phyloP scores from a whole-genome alignment of 768 basidiomycete species.

The Trametes cinnabarina region DNA sequence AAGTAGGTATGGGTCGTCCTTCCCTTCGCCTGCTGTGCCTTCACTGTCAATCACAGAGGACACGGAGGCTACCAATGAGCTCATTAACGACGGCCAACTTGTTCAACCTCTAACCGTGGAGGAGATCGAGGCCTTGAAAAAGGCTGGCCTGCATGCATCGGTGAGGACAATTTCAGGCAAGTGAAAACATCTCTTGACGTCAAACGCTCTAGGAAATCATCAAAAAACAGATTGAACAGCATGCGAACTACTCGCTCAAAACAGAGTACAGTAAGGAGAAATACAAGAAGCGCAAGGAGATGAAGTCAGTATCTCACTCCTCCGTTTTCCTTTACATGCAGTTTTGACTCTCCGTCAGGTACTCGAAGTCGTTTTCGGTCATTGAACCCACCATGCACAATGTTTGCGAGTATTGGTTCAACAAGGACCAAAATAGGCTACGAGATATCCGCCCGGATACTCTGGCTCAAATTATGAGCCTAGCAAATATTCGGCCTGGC shows the following conservation, averaged over 20 bases:
- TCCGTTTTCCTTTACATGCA: not conserved
- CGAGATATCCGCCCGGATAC: constrained; percentile 85
- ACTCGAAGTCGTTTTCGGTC: constrained; percentile 81
- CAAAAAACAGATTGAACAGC: constrained; percentile 88
- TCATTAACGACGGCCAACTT: constrained; percentile 83
- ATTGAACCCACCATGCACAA: constrained; percentile 87
- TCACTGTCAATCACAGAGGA: constrained; percentile 61
- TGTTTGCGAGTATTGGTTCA: constrained; percentile 86
- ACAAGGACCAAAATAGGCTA: constrained; percentile 76
- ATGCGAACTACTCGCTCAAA: constrained; percentile 89
- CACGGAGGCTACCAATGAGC: constrained; percentile 94
- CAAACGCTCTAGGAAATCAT: constrained; percentile 79
- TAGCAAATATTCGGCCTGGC: constrained; percentile 81
- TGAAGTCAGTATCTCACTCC: constrained; percentile 61
- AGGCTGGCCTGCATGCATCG: constrained; percentile 75
- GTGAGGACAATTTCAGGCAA: constrained; percentile 31
- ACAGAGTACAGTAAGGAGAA: constrained; percentile 99
- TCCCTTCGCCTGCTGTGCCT: not conserved
- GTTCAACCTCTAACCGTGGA: constrained; percentile 80
- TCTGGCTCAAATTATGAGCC: constrained; percentile 81
- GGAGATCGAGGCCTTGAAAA: constrained; percentile 83
- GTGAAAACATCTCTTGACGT: not conserved
- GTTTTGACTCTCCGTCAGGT: constrained; percentile 47
- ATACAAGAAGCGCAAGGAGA: constrained; percentile 94
- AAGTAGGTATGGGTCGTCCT: constrained; percentile 61